Evolutionary conservation across 2,329 filamentous ascomycete species (phyloP), one percentile per base, ranked within the genome.

Genomic region (Rhexocercosporidium sp.): DNA sequence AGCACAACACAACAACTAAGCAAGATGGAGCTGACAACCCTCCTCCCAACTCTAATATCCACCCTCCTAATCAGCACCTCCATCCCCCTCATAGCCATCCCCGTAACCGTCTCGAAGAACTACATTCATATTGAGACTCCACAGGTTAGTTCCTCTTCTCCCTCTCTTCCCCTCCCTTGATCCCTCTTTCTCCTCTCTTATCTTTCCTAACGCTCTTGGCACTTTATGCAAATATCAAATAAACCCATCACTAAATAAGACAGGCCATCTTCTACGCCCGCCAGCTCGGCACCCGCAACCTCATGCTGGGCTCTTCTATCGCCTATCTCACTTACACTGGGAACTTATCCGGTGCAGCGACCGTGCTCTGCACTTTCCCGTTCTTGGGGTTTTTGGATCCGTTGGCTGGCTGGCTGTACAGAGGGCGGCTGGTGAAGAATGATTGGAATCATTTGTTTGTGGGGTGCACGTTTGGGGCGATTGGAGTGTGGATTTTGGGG

Each of bases 401-500:
- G 16, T 3, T 54, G 14, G 51, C 51, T 0, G 51, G 51, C 16
- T 54, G 29, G 27, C 7, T 31, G 18, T 57, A 57, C 11, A 37
- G 53, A 14, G 51, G 53, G 16, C 53, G 34, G 1, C 4, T 57
- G 11, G 31, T 57, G 31, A 57, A 57, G 31, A 39, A 57, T 39
- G 53, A 57, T 57, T 25, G 34, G 20, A 39, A 39, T 25, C 53
- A 57, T 39, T 39, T 57, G 3, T 3, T 57, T 34, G n/a, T 57
- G 31, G 34, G 31, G 12, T 57, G 29, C 25, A 9, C 22, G 4
- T 57, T 41, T 39, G 53, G 53, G 18, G 51, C 31, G 9, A 25
- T 39, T 16, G 34, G 53, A 20, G 39, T 11, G n/a, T 57, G 53
- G 53, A 57, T 57, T 27, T 39, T 57, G 31, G 51, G 51, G 46